Percentiles rank a stretch among this genome's conserved stretches.
phyloP scores from a whole-genome alignment of 2,329 filamentous ascomycete genomes.

The Zopfia rhizophila region DNA sequence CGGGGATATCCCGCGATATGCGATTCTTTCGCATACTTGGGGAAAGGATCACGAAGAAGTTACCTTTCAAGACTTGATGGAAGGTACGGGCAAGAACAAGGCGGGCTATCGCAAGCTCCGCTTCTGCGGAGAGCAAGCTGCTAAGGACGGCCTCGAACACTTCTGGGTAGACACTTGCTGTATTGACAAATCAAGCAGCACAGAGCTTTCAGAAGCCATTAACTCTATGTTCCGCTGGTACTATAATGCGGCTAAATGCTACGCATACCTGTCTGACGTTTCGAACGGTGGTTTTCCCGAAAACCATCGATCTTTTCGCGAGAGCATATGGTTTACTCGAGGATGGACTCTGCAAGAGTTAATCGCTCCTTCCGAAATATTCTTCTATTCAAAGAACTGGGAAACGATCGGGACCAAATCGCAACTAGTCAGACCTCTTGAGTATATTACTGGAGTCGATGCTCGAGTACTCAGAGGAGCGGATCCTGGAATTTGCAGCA shows the following conservation, averaged over 20 bases:
- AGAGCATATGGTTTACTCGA: not conserved
- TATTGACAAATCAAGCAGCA: slow-evolving; percentile 3
- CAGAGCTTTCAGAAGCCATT: too few species aligned
- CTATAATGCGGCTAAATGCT: too few species aligned
- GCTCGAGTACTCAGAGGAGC: too few species aligned
- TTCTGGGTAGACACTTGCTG: slow-evolving; percentile 3
- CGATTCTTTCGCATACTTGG: slow-evolving; percentile 1
- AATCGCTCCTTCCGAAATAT: too few species aligned
- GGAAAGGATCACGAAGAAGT: not conserved
- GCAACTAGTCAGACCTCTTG: too few species aligned
- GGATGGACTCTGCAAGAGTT: slow-evolving; percentile 3
- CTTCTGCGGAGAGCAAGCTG: slow-evolving; percentile 8
- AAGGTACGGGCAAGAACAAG: not conserved
- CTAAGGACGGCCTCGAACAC: too few species aligned
- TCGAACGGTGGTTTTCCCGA: too few species aligned
- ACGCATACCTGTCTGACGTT: slow-evolving; percentile 7
- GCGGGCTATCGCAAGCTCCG: slow-evolving; percentile 4
- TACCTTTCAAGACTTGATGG: not conserved
- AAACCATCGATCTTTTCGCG: too few species aligned
- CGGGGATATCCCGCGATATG: slow-evolving; percentile 1
- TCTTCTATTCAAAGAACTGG: too few species aligned
- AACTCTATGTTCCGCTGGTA: too few species aligned
- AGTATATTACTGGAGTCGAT: too few species aligned
- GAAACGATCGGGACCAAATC: too few species aligned
- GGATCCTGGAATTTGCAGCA: slow-evolving; percentile 15